Evolutionary conservation across 75 land plant genomes (phyloP), one percentile per base, ranked within the genome.

Genomic region (Ceratopteris richardii): DNA sequence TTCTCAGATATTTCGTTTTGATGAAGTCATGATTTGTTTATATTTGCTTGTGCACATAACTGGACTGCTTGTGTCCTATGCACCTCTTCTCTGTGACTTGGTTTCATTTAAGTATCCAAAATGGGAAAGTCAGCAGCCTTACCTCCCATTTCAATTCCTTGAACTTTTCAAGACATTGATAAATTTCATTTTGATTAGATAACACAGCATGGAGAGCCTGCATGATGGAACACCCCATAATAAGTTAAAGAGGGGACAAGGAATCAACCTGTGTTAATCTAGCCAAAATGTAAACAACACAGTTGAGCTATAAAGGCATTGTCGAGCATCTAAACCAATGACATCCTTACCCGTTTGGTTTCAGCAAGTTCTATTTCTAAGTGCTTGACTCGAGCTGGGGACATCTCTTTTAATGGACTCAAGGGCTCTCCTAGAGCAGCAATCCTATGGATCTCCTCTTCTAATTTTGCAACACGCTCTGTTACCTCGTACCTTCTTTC

Each of bases 301-400:
- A n/a, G n/a, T n/a, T n/a, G n/a, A n/a, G n/a, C n/a, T n/a, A n/a
- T n/a, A n/a, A n/a, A n/a, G n/a, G n/a, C n/a, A n/a, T n/a, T n/a
- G n/a, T n/a, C n/a, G n/a, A n/a, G n/a, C n/a, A n/a, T n/a, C n/a
- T n/a, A n/a, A n/a, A n/a, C n/a, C n/a, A n/a, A n/a, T n/a, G n/a
- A n/a, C n/a, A n/a, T n/a, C n/a, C 62, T 26, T 17, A 73, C 76
- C 70, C 61, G 66, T 54, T 64, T 73, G 21, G 76, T 66, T 40
- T 73, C 76, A 11, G 76, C 70, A 7, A 73, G 64, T 47, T 73
- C 76, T 43, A 65, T 20, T 73, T 73, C 76, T 40, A 73, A 63
- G 23, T 33, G 22, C 42, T 56, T 73, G 33, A 73, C 66, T 23
- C 71, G 63, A 20, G 60, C 70, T 5, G 70, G 58, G 51, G 68